These are phyloP conservation scores for Botrytis elliptica DNA, from an alignment of 2,329 filamentous ascomycete species.

Conservation along the genomic window DNA sequence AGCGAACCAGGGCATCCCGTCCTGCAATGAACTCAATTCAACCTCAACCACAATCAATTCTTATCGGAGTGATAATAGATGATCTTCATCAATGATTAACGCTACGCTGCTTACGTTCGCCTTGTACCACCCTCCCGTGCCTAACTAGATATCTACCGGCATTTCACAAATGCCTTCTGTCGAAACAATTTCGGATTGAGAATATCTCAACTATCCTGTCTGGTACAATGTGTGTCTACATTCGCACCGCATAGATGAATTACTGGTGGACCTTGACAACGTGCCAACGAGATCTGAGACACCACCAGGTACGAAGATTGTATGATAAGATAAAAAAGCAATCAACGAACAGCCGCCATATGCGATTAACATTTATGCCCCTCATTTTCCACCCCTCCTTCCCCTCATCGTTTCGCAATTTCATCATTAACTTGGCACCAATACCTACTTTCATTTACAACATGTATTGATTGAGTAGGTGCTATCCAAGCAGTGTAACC, in stretches of 20 bases:
- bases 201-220: conserved; percentile 2
- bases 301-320: conserved; percentile 2
- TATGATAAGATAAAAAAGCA: conserved; percentile 5
- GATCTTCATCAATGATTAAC: conserved; percentile 7
- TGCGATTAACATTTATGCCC: conserved; percentile 15
- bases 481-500: conserved; percentile 3
- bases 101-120: conserved; percentile 7
- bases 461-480: conserved; percentile 3
- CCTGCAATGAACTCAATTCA: neutral
- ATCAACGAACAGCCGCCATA: conserved; percentile 15
- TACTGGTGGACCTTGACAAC: neutral
- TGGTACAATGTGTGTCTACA: neutral
- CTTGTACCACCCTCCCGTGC: neutral
- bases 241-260: neutral
- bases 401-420: conserved; percentile 17
- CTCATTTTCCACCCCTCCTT: conserved; percentile 14
- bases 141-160: conserved; percentile 5
- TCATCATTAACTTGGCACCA: conserved; percentile 6
- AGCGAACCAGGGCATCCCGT: conserved; percentile 1
- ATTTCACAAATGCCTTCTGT: neutral
- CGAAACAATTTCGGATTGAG: neutral
- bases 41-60: neutral
- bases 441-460: neutral
- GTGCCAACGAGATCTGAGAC: conserved; percentile 20
- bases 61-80: conserved; percentile 10